Conservation (phyloP, 441 rosid genomes). For the Pelargonium citronellum region DNA sequence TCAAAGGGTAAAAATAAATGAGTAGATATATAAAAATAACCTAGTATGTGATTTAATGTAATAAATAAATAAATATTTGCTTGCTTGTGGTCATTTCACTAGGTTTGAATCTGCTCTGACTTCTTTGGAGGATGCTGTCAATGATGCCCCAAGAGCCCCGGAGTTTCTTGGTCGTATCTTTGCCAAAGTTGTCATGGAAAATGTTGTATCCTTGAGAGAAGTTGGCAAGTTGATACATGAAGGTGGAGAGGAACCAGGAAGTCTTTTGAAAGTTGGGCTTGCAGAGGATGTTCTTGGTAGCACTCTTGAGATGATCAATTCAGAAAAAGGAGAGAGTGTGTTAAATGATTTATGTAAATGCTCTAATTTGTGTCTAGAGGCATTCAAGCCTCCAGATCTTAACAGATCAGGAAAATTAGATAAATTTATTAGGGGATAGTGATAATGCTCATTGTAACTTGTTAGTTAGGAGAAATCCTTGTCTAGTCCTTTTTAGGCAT, state of each 20-base stretch:
- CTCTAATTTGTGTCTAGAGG: constrained; percentile 63
- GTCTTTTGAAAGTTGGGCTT: constrained; percentile 50
- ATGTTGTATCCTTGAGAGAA: constrained; percentile 46
- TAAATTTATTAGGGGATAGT: constrained; percentile 43
- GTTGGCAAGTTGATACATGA: constrained; percentile 44
- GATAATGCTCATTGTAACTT: constrained; percentile 36
- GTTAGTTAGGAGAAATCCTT: constrained; percentile 10
- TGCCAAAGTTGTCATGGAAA: constrained; percentile 44
- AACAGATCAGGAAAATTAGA: constrained; percentile 62
- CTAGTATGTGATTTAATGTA: not conserved
- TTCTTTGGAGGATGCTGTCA: constrained; percentile 78
- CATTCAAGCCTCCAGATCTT: constrained; percentile 60
- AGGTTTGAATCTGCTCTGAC: constrained; percentile 74
- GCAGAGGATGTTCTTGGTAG: constrained; percentile 83
- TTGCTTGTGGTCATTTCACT: constrained; percentile 9
- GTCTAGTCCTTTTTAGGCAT: too few relatives aligned
- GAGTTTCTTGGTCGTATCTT: constrained; percentile 70
- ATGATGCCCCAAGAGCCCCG: constrained; percentile 85
- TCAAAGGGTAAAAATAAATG: constrained; percentile 54
- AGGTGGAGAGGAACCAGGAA: constrained; percentile 75
- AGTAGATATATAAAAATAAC: not conserved
- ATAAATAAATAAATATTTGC: not conserved
- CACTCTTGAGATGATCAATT: constrained; percentile 55
- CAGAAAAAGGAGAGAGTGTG: constrained; percentile 54
- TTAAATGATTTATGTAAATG: constrained; percentile 44